Percentiles rank a stretch among this genome's conserved stretches.
Evolutionary conservation across 139 green algal genomes (phyloP).

Genomic region (Klebsormidium nitens): DNA sequence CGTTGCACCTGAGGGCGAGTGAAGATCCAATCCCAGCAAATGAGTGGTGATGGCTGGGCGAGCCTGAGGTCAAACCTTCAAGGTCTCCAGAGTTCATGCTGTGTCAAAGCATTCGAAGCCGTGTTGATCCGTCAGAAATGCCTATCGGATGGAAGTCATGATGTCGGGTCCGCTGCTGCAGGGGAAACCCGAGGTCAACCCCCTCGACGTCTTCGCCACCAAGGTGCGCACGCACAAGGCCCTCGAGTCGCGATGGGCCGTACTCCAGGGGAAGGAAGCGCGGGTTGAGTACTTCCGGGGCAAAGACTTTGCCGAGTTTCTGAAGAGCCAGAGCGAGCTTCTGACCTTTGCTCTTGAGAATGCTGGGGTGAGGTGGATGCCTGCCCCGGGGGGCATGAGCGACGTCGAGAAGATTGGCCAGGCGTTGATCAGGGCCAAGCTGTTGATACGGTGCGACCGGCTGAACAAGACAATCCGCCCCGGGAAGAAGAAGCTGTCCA

Average conservation of each 20-base stretch:
- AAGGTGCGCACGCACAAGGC: slow-evolving; percentile 35
- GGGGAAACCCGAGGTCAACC: too few species aligned
- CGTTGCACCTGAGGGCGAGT: too few species aligned
- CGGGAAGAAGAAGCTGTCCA: slow-evolving; percentile 35
- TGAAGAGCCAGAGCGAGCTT: slow-evolving; percentile 25
- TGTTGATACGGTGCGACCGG: slow-evolving; percentile 35
- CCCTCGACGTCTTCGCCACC: slow-evolving; percentile 9
- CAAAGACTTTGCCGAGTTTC: slow-evolving; percentile 31
- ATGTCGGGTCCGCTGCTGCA: too few species aligned
- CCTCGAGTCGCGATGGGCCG: slow-evolving; percentile 32
- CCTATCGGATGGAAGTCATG: too few species aligned
- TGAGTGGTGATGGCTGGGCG: too few species aligned
- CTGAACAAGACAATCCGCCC: slow-evolving; percentile 30
- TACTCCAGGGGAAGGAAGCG: slow-evolving; percentile 21
- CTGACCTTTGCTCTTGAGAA: background rate
- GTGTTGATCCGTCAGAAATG: too few species aligned
- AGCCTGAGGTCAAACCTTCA: too few species aligned
- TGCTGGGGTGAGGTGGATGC: background rate
- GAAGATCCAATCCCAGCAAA: too few species aligned
- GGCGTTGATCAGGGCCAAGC: slow-evolving; percentile 18
- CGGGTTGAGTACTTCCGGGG: slow-evolving; percentile 43
- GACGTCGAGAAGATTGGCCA: slow-evolving; percentile 7
- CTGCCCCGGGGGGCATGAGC: background rate
- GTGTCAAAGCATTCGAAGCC: too few species aligned
- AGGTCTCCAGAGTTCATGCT: too few species aligned